These are phyloP conservation scores for Berberis vulgaris DNA, from an alignment of 164 flowering plant genomes.

Conservation along the genomic window DNA sequence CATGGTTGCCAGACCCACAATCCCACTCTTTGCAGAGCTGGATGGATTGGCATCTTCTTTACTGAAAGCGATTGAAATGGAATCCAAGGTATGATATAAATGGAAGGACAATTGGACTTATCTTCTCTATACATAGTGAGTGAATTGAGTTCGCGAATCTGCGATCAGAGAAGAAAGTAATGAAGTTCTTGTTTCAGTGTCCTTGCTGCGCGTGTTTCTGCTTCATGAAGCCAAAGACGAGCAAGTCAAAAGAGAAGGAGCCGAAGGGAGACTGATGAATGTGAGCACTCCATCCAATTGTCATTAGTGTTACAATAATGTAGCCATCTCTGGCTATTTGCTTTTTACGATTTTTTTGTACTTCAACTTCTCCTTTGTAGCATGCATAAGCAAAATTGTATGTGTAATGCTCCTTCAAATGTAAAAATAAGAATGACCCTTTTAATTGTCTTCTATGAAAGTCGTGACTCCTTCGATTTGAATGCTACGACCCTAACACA, in stretches of 20 bases:
- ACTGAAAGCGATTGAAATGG: slow-evolving; percentile 34
- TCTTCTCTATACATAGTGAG: slow-evolving; percentile 1
- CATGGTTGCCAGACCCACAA: background rate
- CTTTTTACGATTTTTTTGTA: background rate
- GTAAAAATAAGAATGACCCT: slow-evolving; percentile 1
- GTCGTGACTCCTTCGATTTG: background rate
- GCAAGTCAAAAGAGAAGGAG: slow-evolving; percentile 42
- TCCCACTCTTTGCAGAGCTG: slow-evolving; percentile 15
- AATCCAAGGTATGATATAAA: slow-evolving; percentile 22
- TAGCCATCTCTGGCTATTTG: background rate
- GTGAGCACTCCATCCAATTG: no score
- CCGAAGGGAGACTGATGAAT: no score
- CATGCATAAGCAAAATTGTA: slow-evolving; percentile 1
- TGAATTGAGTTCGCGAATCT: background rate
- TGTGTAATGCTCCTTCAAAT: background rate
- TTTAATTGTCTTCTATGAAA: background rate
- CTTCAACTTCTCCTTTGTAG: slow-evolving; percentile 1
- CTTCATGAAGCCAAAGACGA: slow-evolving; percentile 77
- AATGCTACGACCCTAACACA: background rate
- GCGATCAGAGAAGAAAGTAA: slow-evolving; percentile 15
- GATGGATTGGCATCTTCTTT: slow-evolving; percentile 16
- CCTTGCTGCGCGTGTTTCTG: slow-evolving; percentile 95
- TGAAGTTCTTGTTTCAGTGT: slow-evolving; percentile 95
- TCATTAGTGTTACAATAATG: slow-evolving; percentile 1
- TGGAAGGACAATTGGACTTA: background rate